Conservation (phyloP, 2,329 filamentous ascomycete genomes). For the Rhinocladiella mackenziei region DNA sequence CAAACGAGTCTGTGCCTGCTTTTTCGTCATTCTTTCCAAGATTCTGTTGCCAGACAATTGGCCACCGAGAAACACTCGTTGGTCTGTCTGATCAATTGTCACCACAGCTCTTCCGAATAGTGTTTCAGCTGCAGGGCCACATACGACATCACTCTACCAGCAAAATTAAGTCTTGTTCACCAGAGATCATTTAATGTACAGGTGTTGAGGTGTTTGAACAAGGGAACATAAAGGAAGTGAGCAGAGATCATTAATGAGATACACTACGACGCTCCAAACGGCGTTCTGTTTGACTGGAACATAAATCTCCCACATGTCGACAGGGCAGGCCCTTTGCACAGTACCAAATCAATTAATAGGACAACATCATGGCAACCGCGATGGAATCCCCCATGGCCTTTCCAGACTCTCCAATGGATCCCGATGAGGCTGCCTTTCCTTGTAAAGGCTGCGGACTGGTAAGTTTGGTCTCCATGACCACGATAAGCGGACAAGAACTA, state of each 20-base stretch:
- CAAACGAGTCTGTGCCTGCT: conserved; percentile 1
- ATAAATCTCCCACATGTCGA: conserved; percentile 16
- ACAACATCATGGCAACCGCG: conserved; percentile 46
- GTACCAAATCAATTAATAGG: conserved; percentile 7
- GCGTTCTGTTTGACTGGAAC: conserved; percentile 9
- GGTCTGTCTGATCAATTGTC: neutral
- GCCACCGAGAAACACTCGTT: too few relatives aligned
- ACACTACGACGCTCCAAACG: conserved; percentile 3
- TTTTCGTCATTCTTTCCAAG: too few relatives aligned
- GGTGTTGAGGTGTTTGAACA: conserved; percentile 8
- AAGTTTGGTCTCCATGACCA: conserved; percentile 34
- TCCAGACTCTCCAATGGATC: conserved; percentile 63
- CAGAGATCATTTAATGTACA: conserved; percentile 13
- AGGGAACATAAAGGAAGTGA: conserved; percentile 2
- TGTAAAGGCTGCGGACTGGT: conserved; percentile 95
- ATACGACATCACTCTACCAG: conserved; percentile 7
- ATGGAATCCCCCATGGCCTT: conserved; percentile 56
- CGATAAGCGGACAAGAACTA: conserved; percentile 19
- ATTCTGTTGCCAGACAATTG: too few relatives aligned
- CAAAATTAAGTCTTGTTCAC: conserved; percentile 4
- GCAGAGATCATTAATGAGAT: conserved; percentile 17
- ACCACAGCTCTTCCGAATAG: conserved; percentile 4
- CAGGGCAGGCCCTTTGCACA: conserved; percentile 8
- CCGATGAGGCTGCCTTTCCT: conserved; percentile 74
- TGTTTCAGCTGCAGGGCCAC: conserved; percentile 20